Evolutionary conservation across 1,284 basidiomycete species (phyloP).

Genomic region (Papiliotrema laurentii): DNA sequence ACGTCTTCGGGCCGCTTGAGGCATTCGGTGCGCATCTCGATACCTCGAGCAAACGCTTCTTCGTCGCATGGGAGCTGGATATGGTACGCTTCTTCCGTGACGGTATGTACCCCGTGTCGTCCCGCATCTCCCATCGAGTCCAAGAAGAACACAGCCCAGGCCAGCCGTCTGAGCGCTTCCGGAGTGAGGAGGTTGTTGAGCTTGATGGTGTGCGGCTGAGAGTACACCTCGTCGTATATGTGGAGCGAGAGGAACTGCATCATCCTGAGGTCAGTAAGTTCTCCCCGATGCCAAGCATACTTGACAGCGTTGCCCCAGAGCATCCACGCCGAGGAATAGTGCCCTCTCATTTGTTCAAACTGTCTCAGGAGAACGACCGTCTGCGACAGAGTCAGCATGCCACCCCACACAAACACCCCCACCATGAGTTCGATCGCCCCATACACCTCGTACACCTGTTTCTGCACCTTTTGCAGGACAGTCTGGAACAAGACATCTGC

Average conservation of each 20-base stretch:
- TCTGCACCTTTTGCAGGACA: background rate
- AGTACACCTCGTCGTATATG: slow-evolving; percentile 11
- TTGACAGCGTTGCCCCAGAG: slow-evolving; percentile 8
- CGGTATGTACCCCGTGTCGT: slow-evolving; percentile 4
- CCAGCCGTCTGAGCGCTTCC: slow-evolving; percentile 6
- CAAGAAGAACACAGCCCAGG: slow-evolving; percentile 11
- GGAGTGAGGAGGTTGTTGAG: slow-evolving; percentile 7
- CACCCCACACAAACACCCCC: background rate
- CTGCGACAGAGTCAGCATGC: background rate
- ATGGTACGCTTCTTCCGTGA: slow-evolving; percentile 7
- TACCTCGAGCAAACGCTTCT: slow-evolving; percentile 6
- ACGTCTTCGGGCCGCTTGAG: background rate
- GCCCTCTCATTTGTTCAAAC: slow-evolving; percentile 8
- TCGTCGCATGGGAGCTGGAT: slow-evolving; percentile 17
- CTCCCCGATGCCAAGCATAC: background rate
- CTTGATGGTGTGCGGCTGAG: background rate
- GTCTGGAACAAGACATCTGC: slow-evolving; percentile 7
- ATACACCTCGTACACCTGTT: slow-evolving; percentile 7
- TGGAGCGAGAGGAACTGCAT: slow-evolving; percentile 21
- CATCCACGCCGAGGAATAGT: slow-evolving; percentile 13
- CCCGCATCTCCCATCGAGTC: slow-evolving; percentile 9
- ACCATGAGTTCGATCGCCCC: slow-evolving; percentile 17
- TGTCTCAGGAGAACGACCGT: slow-evolving; percentile 4
- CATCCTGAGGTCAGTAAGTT: slow-evolving; percentile 8
- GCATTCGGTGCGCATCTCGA: slow-evolving; percentile 1